Conservation (phyloP, 2,329 filamentous ascomycete species). For the Knoxdaviesia proteae region DNA sequence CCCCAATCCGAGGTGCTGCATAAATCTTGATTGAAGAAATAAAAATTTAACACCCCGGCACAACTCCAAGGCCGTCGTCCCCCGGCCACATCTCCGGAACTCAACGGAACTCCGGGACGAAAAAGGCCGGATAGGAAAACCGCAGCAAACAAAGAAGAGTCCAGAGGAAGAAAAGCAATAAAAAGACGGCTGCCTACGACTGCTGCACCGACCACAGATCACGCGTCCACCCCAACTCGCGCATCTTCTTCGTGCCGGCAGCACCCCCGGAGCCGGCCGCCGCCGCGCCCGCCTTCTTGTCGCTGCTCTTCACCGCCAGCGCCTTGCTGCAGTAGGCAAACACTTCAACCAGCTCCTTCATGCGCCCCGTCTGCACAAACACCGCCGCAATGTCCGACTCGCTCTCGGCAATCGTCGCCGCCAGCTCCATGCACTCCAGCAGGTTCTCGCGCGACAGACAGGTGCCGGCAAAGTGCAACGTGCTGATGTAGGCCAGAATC, state of each 20-base stretch:
- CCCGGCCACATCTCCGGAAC: too few relatives aligned
- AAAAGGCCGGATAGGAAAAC: too few relatives aligned
- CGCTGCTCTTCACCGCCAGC: slow-evolving; percentile 33
- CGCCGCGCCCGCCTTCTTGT: slow-evolving; percentile 27
- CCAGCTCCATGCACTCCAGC: slow-evolving; percentile 71
- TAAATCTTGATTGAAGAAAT: too few relatives aligned
- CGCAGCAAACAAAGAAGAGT: too few relatives aligned
- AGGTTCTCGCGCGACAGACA: slow-evolving; percentile 55
- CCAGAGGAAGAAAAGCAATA: neutral
- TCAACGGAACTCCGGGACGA: too few relatives aligned
- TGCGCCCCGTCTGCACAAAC: slow-evolving; percentile 42
- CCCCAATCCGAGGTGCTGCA: neutral
- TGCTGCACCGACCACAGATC: slow-evolving; percentile 39
- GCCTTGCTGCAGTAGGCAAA: slow-evolving; percentile 63
- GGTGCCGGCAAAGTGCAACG: slow-evolving; percentile 60
- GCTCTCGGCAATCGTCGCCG: slow-evolving; percentile 51
- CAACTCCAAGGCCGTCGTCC: too few relatives aligned
- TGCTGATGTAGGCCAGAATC: slow-evolving; percentile 63
- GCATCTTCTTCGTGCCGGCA: slow-evolving; percentile 30
- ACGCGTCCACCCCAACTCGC: slow-evolving; percentile 40
- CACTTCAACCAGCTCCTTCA: slow-evolving; percentile 55
- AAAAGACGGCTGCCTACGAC: slow-evolving; percentile 3
- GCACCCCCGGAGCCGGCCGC: slow-evolving; percentile 3
- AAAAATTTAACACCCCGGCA: too few relatives aligned
- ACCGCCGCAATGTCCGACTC: slow-evolving; percentile 43